phyloP scores from a whole-genome alignment of 2,329 filamentous ascomycete genomes.

The Paraphoma sp. region DNA sequence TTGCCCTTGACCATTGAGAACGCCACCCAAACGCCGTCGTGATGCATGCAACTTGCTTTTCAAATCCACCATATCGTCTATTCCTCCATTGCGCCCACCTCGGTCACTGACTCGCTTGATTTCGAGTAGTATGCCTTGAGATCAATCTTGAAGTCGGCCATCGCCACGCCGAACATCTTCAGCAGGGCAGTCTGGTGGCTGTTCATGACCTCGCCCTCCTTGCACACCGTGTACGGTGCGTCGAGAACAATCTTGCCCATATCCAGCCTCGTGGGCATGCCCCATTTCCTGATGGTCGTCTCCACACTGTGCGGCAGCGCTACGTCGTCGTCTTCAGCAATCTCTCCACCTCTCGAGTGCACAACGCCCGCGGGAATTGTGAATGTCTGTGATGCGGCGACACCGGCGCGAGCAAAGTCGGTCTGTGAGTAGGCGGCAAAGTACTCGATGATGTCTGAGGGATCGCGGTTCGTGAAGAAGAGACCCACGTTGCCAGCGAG shows the following conservation, averaged over 20 bases:
- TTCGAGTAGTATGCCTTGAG: slow-evolving; percentile 68
- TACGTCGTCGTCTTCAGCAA: slow-evolving; percentile 81
- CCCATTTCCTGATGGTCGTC: slow-evolving; percentile 86
- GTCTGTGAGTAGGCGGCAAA: slow-evolving; percentile 75
- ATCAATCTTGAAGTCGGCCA: slow-evolving; percentile 87
- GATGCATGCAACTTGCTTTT: slow-evolving; percentile 19
- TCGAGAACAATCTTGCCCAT: slow-evolving; percentile 87
- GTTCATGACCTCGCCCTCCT: slow-evolving; percentile 83
- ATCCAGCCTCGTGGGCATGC: slow-evolving; percentile 86
- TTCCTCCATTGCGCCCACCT: slow-evolving; percentile 58
- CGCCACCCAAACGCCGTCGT: slow-evolving; percentile 33
- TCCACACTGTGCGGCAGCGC: slow-evolving; percentile 87
- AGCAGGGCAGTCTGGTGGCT: slow-evolving; percentile 90
- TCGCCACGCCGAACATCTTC: slow-evolving; percentile 90
- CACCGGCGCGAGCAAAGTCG: slow-evolving; percentile 92
- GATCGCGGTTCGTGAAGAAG: slow-evolving; percentile 82
- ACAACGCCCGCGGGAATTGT: slow-evolving; percentile 83
- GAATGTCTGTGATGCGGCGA: slow-evolving; percentile 75
- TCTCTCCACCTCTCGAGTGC: slow-evolving; percentile 78
- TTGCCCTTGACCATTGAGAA: slow-evolving; percentile 24
- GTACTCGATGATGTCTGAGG: slow-evolving; percentile 71
- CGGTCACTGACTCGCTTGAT: slow-evolving; percentile 52
- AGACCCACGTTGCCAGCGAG: slow-evolving; percentile 86
- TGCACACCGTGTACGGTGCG: slow-evolving; percentile 77
- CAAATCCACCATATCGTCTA: slow-evolving; percentile 22